Percentiles rank a stretch among this genome's conserved stretches.
These are phyloP conservation scores for Flaveria linearis DNA, from an alignment of 129 eudicot genomes.

Conservation along the genomic window DNA sequence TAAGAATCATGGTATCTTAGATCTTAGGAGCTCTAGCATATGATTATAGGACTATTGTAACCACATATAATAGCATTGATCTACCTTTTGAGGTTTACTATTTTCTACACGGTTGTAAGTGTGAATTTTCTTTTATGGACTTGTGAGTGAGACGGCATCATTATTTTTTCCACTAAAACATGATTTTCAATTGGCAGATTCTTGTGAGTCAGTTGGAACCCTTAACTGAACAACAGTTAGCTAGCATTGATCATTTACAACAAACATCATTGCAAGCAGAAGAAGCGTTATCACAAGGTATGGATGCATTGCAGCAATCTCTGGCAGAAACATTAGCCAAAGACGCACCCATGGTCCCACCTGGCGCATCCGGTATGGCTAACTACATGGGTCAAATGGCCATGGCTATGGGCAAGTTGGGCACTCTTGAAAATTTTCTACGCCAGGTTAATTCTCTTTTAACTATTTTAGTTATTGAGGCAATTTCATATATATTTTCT, in stretches of 20 bases:
- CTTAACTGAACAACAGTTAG: slow-evolving; percentile 81
- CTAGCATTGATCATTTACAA: slow-evolving; percentile 67
- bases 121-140: neutral
- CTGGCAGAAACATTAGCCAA: slow-evolving; percentile 76
- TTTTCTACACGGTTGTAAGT: neutral
- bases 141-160: neutral
- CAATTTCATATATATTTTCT: neutral
- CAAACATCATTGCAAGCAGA: slow-evolving; percentile 89
- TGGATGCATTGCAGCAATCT: slow-evolving; percentile 95
- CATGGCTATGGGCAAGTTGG: slow-evolving; percentile 97
- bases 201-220: slow-evolving; percentile 89
- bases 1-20: neutral
- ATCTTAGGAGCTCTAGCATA: neutral
- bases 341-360: slow-evolving; percentile 55
- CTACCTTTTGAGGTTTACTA: neutral
- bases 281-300: slow-evolving; percentile 96
- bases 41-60: neutral
- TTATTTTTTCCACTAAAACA: neutral
- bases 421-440: slow-evolving; percentile 81
- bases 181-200: slow-evolving; percentile 57
- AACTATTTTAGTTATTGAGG: neutral
- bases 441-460: slow-evolving; percentile 62
- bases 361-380: slow-evolving; percentile 76
- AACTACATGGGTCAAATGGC: slow-evolving; percentile 99
- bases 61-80: neutral